These are phyloP conservation scores for Moringa oleifera DNA, from an alignment of 345 rosid species.

Conservation along the genomic window DNA sequence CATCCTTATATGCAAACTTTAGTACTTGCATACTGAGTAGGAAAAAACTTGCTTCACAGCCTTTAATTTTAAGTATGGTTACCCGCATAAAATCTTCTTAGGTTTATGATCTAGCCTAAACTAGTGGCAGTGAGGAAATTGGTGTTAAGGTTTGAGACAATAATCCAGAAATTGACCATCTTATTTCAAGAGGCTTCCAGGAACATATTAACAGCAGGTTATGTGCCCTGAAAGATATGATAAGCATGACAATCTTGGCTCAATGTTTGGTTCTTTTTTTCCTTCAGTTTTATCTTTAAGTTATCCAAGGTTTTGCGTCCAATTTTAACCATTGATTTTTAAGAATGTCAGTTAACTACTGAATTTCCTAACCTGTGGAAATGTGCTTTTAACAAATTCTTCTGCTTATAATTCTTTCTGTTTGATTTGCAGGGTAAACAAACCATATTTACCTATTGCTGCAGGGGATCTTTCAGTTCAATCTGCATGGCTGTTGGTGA, in stretches of 20 bases:
- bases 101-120: not conserved
- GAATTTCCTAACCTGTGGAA: not conserved
- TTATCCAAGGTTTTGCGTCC: not conserved
- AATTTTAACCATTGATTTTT: not conserved
- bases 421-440: constrained; percentile 75
- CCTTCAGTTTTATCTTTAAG: no score
- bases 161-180: no score
- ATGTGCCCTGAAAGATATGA: no score
- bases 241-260: no score
- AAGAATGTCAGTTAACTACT: not conserved
- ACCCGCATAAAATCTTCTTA: not conserved
- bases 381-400: no score
- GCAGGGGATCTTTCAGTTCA: constrained; percentile 96
- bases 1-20: constrained; percentile 4
- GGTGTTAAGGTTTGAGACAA: no score
- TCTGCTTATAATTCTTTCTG: not conserved
- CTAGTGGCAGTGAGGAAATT: not conserved
- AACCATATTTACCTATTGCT: constrained; percentile 95
- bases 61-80: constrained; percentile 5
- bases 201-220: no score
- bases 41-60: not conserved
- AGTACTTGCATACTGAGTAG: no score
- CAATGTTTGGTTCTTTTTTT: no score
- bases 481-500: constrained; percentile 86
- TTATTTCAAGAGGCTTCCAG: no score